Evolutionary conservation across 495 filamentous ascomycete genomes (phyloP), one percentile per base, ranked within the genome.

Genomic region (Glarea lozoyensis): DNA sequence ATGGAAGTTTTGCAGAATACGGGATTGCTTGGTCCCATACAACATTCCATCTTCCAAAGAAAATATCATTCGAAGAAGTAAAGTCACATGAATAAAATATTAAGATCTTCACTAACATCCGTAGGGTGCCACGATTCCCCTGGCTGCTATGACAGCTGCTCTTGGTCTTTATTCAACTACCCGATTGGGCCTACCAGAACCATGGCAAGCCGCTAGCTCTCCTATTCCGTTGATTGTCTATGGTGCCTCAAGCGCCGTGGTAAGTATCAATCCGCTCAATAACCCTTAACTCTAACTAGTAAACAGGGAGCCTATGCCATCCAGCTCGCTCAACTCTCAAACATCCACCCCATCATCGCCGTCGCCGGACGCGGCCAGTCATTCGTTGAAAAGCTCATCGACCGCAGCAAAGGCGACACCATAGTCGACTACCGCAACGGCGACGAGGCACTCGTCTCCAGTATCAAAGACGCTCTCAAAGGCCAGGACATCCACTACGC

Each of bases 71-170:
- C 49, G 83, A 88, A 58, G 80, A 77, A 76, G 52, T 48, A 13
- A 25, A 3, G 16, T 9, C 10, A 15, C 23, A 15, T 55, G 27
- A 58, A 35, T 10, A n/a, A 27, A 32, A 1, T 2, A 4, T 18
- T 21, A 10, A 0, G 18, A 9, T 22, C 10, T 19, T 19, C 22
- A 21, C 19, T 16, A 37, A 5, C 15, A 6, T n/a, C 10, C 29
- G 3, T 11, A 55, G 53, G 84, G 74, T 10, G 75, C 84, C 0
- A 75, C 84, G 0, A 67, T 87, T 29, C 84, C 82, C 0, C 68
- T 89, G 3, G 83, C 84, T 2, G 81, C 79, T 20, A 77, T 86
- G 78, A 88, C 84, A 1, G 68, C 82, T 1, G 82, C 79, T 0
- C 44, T 86, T 2, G 83, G 72, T 1, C 59, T 89, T 0, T 84